Percentiles rank a stretch among this genome's conserved stretches.
Evolutionary conservation across 805 yeast species (phyloP).

Genomic region (Yamadazyma ubonensis): DNA sequence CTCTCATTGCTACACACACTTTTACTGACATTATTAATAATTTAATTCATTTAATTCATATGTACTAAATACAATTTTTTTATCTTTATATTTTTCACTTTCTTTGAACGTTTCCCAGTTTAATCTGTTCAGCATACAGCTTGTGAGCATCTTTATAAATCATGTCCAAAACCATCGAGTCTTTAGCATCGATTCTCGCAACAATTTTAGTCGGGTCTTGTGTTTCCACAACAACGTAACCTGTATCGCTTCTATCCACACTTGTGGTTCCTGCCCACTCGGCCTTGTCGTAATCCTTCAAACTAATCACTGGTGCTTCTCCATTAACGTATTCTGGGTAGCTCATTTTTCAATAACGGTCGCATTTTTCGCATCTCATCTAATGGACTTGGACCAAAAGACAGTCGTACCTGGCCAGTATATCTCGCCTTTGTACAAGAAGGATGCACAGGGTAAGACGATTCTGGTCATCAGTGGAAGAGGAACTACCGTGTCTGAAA

Average conservation of each 20-base stretch:
- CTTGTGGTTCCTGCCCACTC: slow-evolving; percentile 53
- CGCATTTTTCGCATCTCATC: slow-evolving; percentile 2
- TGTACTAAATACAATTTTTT: slow-evolving; percentile 7
- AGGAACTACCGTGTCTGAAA: slow-evolving; percentile 57
- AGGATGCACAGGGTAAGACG: slow-evolving; percentile 20
- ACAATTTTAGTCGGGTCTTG: slow-evolving; percentile 43
- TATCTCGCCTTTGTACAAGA: slow-evolving; percentile 54
- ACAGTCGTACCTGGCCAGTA: slow-evolving; percentile 79
- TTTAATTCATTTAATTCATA: slow-evolving; percentile 6
- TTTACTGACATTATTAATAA: slow-evolving; percentile 21
- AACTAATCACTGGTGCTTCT: slow-evolving; percentile 46
- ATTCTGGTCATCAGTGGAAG: slow-evolving; percentile 58
- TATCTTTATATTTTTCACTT: slow-evolving; percentile 1
- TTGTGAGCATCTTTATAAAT: slow-evolving; percentile 49
- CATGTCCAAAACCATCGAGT: slow-evolving; percentile 37
- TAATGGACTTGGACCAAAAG: slow-evolving; percentile 1
- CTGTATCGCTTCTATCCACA: slow-evolving; percentile 37
- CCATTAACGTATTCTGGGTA: slow-evolving; percentile 47
- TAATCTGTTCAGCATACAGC: slow-evolving; percentile 20
- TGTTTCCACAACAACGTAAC: slow-evolving; percentile 47
- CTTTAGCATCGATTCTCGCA: slow-evolving; percentile 40
- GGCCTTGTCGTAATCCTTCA: slow-evolving; percentile 50
- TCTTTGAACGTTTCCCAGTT: slow-evolving; percentile 12
- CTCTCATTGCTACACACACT: slow-evolving; percentile 81
- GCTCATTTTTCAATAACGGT: slow-evolving; percentile 12